phyloP scores from a whole-genome alignment of 129 eudicot genomes.

The Tagetes erecta region DNA sequence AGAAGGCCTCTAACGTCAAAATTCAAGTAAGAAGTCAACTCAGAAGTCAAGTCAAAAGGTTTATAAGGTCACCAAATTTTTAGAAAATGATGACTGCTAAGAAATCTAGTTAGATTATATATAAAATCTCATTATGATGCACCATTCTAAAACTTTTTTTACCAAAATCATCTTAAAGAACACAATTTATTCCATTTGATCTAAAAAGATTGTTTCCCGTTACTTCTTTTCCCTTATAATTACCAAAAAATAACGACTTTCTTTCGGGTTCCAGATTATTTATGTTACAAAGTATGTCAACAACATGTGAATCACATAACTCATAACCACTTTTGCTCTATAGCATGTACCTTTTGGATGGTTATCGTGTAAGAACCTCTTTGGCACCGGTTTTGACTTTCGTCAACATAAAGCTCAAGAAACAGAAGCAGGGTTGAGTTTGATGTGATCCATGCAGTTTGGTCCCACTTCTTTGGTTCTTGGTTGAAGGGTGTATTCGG shows the following conservation, averaged over 20 bases:
- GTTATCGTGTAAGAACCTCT: constrained; percentile 14
- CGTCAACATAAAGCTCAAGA: constrained; percentile 20
- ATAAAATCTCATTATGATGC: neutral
- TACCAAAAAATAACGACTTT: constrained; percentile 30
- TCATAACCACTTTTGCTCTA: constrained; percentile 29
- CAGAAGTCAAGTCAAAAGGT: constrained; percentile 1
- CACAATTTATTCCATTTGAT: constrained; percentile 28
- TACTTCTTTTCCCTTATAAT: constrained; percentile 34
- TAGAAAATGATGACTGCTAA: neutral
- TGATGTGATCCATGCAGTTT: constrained; percentile 7
- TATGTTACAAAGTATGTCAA: constrained; percentile 48
- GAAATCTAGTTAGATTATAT: neutral
- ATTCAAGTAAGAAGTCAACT: neutral
- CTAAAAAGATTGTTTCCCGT: constrained; percentile 19
- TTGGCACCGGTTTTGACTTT: constrained; percentile 21
- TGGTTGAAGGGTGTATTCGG: constrained; percentile 12
- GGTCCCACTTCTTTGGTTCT: constrained; percentile 29
- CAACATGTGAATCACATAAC: constrained; percentile 35
- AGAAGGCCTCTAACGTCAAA: neutral
- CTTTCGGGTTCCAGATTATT: constrained; percentile 41
- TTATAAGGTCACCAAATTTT: constrained; percentile 13
- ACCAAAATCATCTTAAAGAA: constrained; percentile 25
- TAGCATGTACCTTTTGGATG: constrained; percentile 26
- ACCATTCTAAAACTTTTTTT: constrained; percentile 17
- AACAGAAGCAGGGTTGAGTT: constrained; percentile 27